Evolutionary conservation across 1,284 basidiomycete species (phyloP), one percentile per base, ranked within the genome.

Genomic region (Trichosporon inkin): DNA sequence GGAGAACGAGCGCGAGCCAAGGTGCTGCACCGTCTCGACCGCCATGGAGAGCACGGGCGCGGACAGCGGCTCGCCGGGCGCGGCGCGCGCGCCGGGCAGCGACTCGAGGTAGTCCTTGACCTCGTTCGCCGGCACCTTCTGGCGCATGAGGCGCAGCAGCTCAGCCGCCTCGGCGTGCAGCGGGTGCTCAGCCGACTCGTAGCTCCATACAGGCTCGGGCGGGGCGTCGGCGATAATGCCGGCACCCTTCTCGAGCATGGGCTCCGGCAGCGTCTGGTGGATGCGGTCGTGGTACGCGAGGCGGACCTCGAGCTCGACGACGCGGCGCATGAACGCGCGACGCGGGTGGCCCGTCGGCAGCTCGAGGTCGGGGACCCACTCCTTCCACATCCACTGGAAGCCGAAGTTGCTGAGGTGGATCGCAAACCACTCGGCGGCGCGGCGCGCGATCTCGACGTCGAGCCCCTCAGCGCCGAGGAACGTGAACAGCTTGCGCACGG

Each of bases 371-470:
- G 88, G 86, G n/a, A 93, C 80, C 95, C 96, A 99, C 83, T 99
- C 96, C 71, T 92, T 93, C 96, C 96, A 99, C n/a, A 94, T 92
- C 96, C 96, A 99, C 69, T 88, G 86, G 80, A 98, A 99, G 19
- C 88, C 89, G 78, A 99, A 99, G 80, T 99, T 99, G 69, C 90
- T 93, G 84, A 99, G 88, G 71, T 99, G 96, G 2, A 90, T 84
- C 6, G 91, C 85, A 71, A 98, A 97, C 96, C 96, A 99, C 67
- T 96, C 92, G 0, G 90, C 85, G 61, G 93, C 89, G 19, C 92
- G 82, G 58, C 86, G 83, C 0, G 88, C 82, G 49, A 90, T 80
- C 68, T 96, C 94, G 4, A 89, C 85, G 66, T 97, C 94, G 37
- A 97, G 81, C 0, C 89, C 89, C 44, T 92, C 88, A 22, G 67